Base-by-base conservation (phyloP, 2,329 filamentous ascomycete species). In the Madurella fahalii region DNA sequence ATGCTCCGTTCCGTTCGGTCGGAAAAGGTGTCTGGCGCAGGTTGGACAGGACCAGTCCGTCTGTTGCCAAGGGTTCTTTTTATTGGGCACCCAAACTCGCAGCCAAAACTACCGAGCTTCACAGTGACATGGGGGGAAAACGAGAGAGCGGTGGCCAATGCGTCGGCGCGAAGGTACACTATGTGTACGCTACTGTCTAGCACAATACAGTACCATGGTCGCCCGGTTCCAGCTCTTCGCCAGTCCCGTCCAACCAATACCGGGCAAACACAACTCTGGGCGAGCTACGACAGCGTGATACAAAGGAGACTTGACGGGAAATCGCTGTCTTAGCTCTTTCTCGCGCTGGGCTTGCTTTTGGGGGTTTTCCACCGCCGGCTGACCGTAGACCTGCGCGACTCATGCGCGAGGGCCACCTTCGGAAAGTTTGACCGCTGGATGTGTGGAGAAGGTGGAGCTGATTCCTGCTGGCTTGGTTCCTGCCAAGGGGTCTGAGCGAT, bases 381-480 rank as follows among this genome's bases (percentile, higher is more conserved):
- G 25, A 7, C 25, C 25, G 25, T 25, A 7, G 25, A 7, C n/a
- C n/a, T n/a, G 25, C 57, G 52, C 37, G 57, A 57, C 50, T 59
- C 57, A 48, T 47, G 50, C 50, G 45, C 43, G 40, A 43, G 30
- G 17, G 30, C 18, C 16, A 25, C 25, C 7, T 25, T 18, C 9
- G 20, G 42, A 32, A 47, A 30, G 32, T n/a, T n/a, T 47, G 41
- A 8, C 20, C 25, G 31, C 16, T n/a, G 30, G n/a, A 17, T 30
- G 9, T 52, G 56, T 57, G 55, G 55, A 54, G 50, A 49, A 18
- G 25, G 50, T 49, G 56, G 52, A 53, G 46, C 44, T 44, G 44
- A 51, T 44, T 44, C 39, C 39, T 55, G 43, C 41, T 39, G 37
- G 34, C 18, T 32, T 48, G 51, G 42, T 48, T 50, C 32, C 25